A percentile compares a stretch with the other conserved stretches of the same genome.
Evolutionary conservation across 208 protist genomes (phyloP).

Genomic region (Chromosphaera perkinsii): DNA sequence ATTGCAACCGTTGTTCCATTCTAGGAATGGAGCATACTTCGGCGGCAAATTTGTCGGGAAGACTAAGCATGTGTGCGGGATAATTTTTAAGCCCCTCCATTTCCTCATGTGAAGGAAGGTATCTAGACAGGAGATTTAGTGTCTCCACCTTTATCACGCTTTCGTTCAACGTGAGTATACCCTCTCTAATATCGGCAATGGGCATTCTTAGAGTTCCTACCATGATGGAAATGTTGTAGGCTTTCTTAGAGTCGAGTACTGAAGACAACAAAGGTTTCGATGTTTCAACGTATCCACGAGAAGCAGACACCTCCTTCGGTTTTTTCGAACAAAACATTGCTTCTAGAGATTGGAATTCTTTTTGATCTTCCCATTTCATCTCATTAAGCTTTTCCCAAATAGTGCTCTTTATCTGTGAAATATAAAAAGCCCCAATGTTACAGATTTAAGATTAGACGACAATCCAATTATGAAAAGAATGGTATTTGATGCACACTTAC

Average conservation of each 20-base stretch:
- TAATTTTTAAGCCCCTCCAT: background rate
- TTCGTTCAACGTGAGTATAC: background rate
- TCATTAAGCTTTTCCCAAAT: constrained; percentile 16
- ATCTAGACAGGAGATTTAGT: constrained; percentile 5
- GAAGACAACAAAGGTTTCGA: background rate
- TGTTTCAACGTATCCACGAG: background rate
- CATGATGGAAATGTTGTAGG: constrained; percentile 18
- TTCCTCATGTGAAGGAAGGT: constrained; percentile 6
- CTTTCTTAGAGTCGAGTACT: background rate
- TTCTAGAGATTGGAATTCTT: constrained; percentile 3
- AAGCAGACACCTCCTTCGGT: background rate
- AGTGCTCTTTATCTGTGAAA: background rate
- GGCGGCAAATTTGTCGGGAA: background rate
- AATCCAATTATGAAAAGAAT: no score
- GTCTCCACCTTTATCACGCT: constrained; percentile 2
- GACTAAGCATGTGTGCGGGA: background rate
- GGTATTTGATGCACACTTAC: no score
- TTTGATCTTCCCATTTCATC: background rate
- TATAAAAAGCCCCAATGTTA: no score
- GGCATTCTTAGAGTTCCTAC: background rate
- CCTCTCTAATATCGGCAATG: constrained; percentile 3
- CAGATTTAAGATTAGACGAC: no score
- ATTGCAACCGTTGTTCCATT: constrained; percentile 8
- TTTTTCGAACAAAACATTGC: background rate
- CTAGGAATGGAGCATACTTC: background rate